A percentile compares a stretch with the other conserved stretches of the same genome.
Conservation (phyloP, 2,329 filamentous ascomycete genomes). For the Neospermospora avenae region DNA sequence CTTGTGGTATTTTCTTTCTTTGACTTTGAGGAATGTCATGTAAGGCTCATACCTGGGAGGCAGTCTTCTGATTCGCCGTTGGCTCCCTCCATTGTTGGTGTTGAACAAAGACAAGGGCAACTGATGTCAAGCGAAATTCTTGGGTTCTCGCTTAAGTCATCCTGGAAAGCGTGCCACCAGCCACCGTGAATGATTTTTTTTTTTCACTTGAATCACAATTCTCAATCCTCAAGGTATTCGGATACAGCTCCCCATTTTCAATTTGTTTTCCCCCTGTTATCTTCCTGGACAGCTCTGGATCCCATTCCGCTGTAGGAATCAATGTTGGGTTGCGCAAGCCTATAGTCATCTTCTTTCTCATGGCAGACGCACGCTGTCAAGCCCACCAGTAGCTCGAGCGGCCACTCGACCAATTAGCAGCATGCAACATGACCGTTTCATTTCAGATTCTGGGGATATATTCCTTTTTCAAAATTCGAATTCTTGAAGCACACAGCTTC, state of each 20-base stretch:
- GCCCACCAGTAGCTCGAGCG: too few relatives aligned
- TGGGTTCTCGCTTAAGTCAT: not conserved
- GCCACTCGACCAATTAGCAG: not conserved
- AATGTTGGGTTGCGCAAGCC: too few relatives aligned
- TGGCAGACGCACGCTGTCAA: too few relatives aligned
- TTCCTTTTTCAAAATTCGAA: not conserved
- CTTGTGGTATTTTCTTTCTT: conserved; percentile 31
- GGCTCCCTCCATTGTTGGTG: not conserved
- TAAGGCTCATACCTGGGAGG: conserved; percentile 18
- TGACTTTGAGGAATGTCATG: conserved; percentile 35
- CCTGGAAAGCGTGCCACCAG: not conserved
- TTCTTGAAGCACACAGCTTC: not conserved
- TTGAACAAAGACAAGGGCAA: not conserved
- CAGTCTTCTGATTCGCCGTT: conserved; percentile 19
- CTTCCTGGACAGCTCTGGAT: too few relatives aligned
- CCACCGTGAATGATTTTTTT: not conserved
- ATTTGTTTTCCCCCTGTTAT: too few relatives aligned
- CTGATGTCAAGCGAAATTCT: not conserved
- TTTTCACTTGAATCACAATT: too few relatives aligned
- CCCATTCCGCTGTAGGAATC: too few relatives aligned
- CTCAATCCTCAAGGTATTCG: too few relatives aligned
- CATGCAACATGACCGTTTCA: not conserved
- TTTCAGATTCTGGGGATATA: too few relatives aligned
- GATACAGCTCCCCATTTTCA: too few relatives aligned
- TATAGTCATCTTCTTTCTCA: too few relatives aligned